Base-by-base conservation (phyloP, 2,329 filamentous ascomycete species). In the Neonectria ditissima region DNA sequence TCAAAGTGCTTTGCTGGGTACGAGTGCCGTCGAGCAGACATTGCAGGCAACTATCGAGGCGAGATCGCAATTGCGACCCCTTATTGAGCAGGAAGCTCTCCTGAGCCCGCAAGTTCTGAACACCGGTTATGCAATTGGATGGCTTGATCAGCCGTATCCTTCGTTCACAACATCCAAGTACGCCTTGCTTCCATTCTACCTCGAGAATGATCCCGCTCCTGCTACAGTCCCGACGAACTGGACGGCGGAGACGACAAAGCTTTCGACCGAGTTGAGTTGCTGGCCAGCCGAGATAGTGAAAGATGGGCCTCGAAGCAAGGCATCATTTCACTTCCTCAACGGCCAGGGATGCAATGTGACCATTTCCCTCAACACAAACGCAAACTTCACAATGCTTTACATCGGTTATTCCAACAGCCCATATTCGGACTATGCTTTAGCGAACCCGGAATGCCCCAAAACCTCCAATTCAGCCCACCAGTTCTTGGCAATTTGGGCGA, bases 1-100 rank as follows among this genome's bases (percentile, higher is more conserved):
- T 0, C 86, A 89, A 68, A 82, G 84, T 26, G 82, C 85, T n/a
- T 80, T 89, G 0, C 84, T 89, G 5, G 82, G 83, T 0, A 78
- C 76, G 0, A 70, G 72, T 0, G 70, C 69, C 0, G 71, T 85
- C 0, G 68, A 48, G 0, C 71, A 75, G 2, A 71, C 64, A 0
- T 52, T 68, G 0, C 3, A 26, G 0, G 13, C 63, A 0, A 20
- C 18, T 0, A 61, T 76, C 9, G 4, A 11, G 0, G 61, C 20
- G 0, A 55, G 65, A 1, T 65, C 72, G 0, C 61, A 61, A 1
- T 48, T 79, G 0, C 34, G 71, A 0, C 69, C 76, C 0, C 6
- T 73, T 1, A 24, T 47, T 0, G 45, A 77, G 0, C 79, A 80
- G 4, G 54, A 63, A 0, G 6, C 53, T 0, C 7, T 65, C 0